Percentiles rank a stretch among this genome's conserved stretches.
phyloP scores from a whole-genome alignment of 805 yeast species.

The Cyberlindnera americana region DNA sequence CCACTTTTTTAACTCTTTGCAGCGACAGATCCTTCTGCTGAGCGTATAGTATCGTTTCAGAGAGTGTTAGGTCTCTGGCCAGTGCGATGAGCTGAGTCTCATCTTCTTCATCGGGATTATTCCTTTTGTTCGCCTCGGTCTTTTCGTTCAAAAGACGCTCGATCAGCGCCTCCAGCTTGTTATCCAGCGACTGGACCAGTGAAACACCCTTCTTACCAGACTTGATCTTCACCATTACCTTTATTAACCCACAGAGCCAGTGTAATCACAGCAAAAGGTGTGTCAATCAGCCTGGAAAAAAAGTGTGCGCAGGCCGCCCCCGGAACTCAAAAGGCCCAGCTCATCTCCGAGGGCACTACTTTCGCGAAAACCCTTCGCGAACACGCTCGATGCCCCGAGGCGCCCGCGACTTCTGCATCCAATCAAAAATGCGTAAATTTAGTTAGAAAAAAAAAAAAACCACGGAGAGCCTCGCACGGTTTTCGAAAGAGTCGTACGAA shows the following conservation, averaged over 20 bases:
- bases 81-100: conserved; percentile 45
- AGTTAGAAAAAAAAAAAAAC: too few species aligned
- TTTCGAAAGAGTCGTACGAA: conserved; percentile 13
- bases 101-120: conserved; percentile 30
- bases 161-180: conserved; percentile 52
- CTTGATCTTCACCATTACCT: conserved; percentile 34
- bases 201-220: conserved; percentile 24
- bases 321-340: too few species aligned
- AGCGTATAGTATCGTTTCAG: conserved; percentile 54
- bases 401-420: conserved; percentile 12
- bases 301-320: too few species aligned
- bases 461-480: too few species aligned
- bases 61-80: conserved; percentile 53
- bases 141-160: conserved; percentile 58
- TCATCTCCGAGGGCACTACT: too few species aligned
- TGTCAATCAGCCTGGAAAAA: too few species aligned
- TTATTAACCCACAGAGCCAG: too few species aligned
- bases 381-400: too few species aligned
- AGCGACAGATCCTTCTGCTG: conserved; percentile 65
- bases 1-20: conserved; percentile 62
- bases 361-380: too few species aligned
- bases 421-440: conserved; percentile 17
- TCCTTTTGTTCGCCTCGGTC: conserved; percentile 39
- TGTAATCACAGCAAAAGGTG: too few species aligned
- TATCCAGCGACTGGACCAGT: conserved; percentile 42